Evolutionary conservation across 2,329 filamentous ascomycete species (phyloP).

Genomic region (Colletotrichum orbiculare): DNA sequence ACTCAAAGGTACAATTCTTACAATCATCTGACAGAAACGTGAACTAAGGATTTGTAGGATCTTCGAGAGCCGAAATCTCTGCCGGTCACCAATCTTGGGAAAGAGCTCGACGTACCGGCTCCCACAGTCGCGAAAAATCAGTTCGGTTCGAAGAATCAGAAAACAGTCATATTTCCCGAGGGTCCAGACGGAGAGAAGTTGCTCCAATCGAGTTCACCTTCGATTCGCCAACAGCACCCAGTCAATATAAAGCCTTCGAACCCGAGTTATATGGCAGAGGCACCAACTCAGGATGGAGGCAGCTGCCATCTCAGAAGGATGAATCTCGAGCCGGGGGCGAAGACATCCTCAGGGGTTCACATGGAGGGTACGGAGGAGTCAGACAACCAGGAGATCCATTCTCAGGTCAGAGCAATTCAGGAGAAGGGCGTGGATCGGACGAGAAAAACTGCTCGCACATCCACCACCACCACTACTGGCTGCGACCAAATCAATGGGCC

Average conservation of each 20-base stretch:
- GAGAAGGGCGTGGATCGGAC: slow-evolving; percentile 11
- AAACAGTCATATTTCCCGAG: background rate
- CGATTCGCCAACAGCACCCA: slow-evolving; percentile 42
- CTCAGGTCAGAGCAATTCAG: background rate
- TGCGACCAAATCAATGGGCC: slow-evolving; percentile 46
- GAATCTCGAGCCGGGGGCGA: background rate
- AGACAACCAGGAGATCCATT: background rate
- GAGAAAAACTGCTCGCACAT: slow-evolving; percentile 62
- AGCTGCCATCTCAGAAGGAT: slow-evolving; percentile 1
- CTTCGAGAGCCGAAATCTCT: background rate
- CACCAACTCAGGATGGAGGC: background rate
- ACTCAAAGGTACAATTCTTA: too few species aligned
- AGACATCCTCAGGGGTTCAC: background rate
- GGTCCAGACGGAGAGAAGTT: slow-evolving; percentile 50
- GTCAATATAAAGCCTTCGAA: slow-evolving; percentile 30
- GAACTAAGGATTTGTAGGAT: too few species aligned
- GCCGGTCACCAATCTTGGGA: background rate
- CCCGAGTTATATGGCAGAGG: slow-evolving; percentile 27
- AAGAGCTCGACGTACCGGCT: background rate
- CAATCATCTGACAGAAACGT: too few species aligned
- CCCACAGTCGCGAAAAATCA: background rate
- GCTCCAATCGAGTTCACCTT: slow-evolving; percentile 49
- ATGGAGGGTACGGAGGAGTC: too few species aligned
- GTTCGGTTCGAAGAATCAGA: slow-evolving; percentile 6
- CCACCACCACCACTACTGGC: slow-evolving; percentile 73